Base-by-base conservation (phyloP, 2,329 filamentous ascomycete genomes). In the Colletotrichum neosansevieriae region DNA sequence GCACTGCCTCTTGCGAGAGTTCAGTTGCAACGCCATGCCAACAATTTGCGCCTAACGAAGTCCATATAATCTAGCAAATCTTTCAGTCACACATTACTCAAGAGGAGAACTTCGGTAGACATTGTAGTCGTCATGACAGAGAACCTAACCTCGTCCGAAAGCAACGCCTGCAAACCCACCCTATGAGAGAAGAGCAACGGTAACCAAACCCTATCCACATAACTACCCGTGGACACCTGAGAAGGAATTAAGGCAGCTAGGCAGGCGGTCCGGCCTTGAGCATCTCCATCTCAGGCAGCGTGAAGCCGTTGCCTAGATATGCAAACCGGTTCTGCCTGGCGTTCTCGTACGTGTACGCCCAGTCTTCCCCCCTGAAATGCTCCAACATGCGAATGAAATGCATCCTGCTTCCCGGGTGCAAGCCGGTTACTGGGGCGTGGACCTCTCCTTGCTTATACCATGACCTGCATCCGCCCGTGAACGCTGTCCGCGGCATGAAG, bases 221-320 rank as follows among this genome's bases (percentile, higher is more conserved):
- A 9, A 7, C 1, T 9, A 9, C 21, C 21, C 21, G 21, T 21
- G 21, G 21, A 21, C 29, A 29, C 29, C 29, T 4, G 36, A 38
- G 11, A 38, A 38, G 36, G 9, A 15, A 38, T 13, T 2, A 15
- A 10, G 5, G 21, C 17, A 40, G 67, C 9, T 44, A 62, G 12
- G 57, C 17, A 12, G 63, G 63, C 29, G 36, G 36, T 12, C 69
- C 66, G 19, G 66, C 69, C 51, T 58, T 71, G 29, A 71, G 56
- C 51, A 71, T 62, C 38, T 50, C 57, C 59, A 68, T 64, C 76
- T 87, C 84, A 71, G 77, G 79, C 4, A 75, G 76, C 24, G 85
- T 85, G 72, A 86, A 86, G 1, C 85, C 85, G 56, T 87, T 87
- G 9, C 85, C 85, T 9, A 87, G 76, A 66, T 85, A 87, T n/a